Base-by-base conservation (phyloP, 352 stramenopile species). In the Albugo laibachii region DNA sequence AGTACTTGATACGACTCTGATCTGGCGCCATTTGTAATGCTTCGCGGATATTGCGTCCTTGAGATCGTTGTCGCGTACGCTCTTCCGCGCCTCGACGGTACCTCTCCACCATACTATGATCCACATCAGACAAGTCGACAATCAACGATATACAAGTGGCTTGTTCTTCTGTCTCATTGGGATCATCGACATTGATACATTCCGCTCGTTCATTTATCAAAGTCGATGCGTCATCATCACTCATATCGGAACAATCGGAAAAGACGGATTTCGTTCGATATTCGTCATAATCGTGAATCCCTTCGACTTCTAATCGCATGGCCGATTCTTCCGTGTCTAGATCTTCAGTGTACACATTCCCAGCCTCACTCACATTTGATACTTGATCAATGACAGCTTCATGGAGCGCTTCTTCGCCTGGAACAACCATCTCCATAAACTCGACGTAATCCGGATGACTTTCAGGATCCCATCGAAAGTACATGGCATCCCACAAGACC, bases 1-100 rank as follows among this genome's bases (percentile, higher is more conserved):
- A 51, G 47, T 87, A 92, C 63, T 87, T 87, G 58, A 92, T 85
- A 31, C 75, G 78, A 47, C 65, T 85, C 56, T 85, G 69, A 47
- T 87, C 75, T 0, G 77, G 74, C 5, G 72, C 72, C 53, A 82
- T 66, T 41, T 73, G 58, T 39, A 91, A 60, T 11, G 74, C 69
- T 36, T 91, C 77, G 15, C 77, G 74, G 42, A 87, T 78, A 51
- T 74, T 86, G 8, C 73, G 72, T 2, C 65, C 75, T 51, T 87
- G 77, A 2, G 70, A 66, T 13, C 78, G 78, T 51, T 91, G 75
- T 1, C 75, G 69, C 12, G 72, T 85, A 20, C 78, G 78, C 41
- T 86, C 72, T 18, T 86, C 72, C 1, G 64, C 72, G 14, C 69
- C 66, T 11, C 57, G 61, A 5, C 69, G 61, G 53, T 85, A 84